Conservation (phyloP, 345 rosid genomes). For the Eucalyptus grandis region DNA sequence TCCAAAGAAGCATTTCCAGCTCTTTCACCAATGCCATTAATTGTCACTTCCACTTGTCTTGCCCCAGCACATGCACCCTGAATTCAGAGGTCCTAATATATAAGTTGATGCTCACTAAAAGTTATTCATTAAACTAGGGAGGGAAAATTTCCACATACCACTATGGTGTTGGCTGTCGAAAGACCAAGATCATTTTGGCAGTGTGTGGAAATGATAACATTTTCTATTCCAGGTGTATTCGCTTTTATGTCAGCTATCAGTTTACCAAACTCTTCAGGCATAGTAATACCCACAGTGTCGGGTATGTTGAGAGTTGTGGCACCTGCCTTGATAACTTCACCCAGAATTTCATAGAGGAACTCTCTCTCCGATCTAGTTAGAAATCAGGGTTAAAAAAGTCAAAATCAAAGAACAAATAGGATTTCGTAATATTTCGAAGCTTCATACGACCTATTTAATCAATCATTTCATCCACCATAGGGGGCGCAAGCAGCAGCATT, state of each 20-base stretch:
- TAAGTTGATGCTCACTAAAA: neutral
- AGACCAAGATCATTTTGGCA: conserved; percentile 99
- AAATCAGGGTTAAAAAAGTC: neutral
- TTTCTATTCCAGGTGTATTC: conserved; percentile 82
- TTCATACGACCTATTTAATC: neutral
- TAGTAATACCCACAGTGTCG: conserved; percentile 86
- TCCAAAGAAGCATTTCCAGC: conserved; percentile 98
- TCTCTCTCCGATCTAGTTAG: conserved; percentile 70
- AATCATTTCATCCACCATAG: neutral
- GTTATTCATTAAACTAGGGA: neutral
- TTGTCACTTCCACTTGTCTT: conserved; percentile 90
- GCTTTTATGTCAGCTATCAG: conserved; percentile 85
- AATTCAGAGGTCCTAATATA: neutral
- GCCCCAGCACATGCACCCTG: conserved; percentile 94
- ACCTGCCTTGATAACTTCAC: conserved; percentile 91
- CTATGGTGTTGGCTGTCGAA: conserved; percentile 90
- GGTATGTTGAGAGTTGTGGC: conserved; percentile 93
- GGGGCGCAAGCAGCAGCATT: neutral
- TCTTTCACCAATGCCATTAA: conserved; percentile 97
- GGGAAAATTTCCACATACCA: conserved; percentile 28
- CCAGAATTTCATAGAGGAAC: conserved; percentile 70
- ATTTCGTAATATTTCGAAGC: neutral
- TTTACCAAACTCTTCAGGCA: conserved; percentile 74
- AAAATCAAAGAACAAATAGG: neutral
- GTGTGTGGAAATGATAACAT: conserved; percentile 85